Conservation (phyloP, 495 filamentous ascomycete species). For the Neurospora sp. region DNA sequence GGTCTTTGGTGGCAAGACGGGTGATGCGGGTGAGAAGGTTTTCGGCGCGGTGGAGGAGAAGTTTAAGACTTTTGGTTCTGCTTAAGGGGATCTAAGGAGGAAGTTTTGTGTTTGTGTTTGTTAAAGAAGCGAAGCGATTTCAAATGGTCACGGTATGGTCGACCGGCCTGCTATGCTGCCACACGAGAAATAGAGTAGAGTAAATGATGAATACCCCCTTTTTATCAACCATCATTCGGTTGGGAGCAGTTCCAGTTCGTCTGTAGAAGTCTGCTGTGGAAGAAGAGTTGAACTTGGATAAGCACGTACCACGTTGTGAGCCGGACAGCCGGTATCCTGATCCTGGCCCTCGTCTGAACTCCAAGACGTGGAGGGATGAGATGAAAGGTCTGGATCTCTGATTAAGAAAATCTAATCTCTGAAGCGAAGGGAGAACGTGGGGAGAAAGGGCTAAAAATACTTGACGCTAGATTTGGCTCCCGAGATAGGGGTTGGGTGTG, state of each 20-base stretch:
- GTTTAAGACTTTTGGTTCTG: conserved; percentile 34
- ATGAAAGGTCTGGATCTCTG: not conserved
- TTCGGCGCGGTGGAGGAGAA: conserved; percentile 46
- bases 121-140: not conserved
- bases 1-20: conserved; percentile 49
- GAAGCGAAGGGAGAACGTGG: not conserved
- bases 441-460: not conserved
- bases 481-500: not conserved
- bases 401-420: not conserved
- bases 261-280: not conserved
- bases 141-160: no score
- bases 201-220: not conserved
- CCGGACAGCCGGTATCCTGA: not conserved
- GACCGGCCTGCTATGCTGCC: no score
- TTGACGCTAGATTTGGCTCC: not conserved
- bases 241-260: not conserved
- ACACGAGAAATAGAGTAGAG: not conserved
- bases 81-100: conserved; percentile 12
- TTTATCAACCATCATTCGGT: not conserved
- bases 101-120: not conserved
- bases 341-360: not conserved
- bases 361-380: not conserved
- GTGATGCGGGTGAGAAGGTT: conserved; percentile 42
- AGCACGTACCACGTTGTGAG: not conserved
- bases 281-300: not conserved